A percentile compares a stretch with the other conserved stretches of the same genome.
These are phyloP conservation scores for Simplicillium aogashimaense DNA, from an alignment of 2,329 filamentous ascomycete genomes.

Conservation along the genomic window DNA sequence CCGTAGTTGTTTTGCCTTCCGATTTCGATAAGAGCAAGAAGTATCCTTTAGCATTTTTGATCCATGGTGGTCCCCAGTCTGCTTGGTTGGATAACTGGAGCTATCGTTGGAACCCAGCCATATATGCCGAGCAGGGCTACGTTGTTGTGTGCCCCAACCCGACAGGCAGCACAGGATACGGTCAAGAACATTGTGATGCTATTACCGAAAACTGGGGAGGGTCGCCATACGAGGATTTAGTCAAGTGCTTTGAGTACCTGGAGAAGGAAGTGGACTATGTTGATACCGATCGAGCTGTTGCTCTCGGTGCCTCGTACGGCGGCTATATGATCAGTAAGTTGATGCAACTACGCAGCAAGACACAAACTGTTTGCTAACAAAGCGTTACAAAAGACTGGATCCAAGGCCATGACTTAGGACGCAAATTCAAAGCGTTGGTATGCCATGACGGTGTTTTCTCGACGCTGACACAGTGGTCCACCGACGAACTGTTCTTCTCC, in stretches of 20 bases:
- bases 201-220: conserved; percentile 80
- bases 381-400: conserved; percentile 59
- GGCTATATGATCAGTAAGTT: conserved; percentile 63
- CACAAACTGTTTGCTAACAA: neutral
- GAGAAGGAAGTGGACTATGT: conserved; percentile 55
- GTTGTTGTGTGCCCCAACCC: conserved; percentile 75
- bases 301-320: conserved; percentile 65
- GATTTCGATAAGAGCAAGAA: conserved; percentile 59
- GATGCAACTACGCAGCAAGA: neutral
- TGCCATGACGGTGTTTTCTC: conserved; percentile 83
- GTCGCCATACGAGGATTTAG: conserved; percentile 73
- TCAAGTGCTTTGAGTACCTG: conserved; percentile 67
- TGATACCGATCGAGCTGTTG: conserved; percentile 60
- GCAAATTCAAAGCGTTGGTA: conserved; percentile 79
- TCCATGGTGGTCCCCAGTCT: conserved; percentile 76
- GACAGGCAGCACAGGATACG: conserved; percentile 75
- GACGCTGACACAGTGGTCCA: conserved; percentile 53
- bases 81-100: conserved; percentile 70
- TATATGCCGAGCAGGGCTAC: conserved; percentile 83
- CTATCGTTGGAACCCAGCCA: conserved; percentile 76
- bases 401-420: conserved; percentile 73
- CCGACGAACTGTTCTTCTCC: conserved; percentile 62
- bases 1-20: conserved; percentile 55
- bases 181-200: conserved; percentile 64
- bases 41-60: conserved; percentile 70